phyloP scores from a whole-genome alignment of 2,329 filamentous ascomycete species.

The Fusarium buxicola region DNA sequence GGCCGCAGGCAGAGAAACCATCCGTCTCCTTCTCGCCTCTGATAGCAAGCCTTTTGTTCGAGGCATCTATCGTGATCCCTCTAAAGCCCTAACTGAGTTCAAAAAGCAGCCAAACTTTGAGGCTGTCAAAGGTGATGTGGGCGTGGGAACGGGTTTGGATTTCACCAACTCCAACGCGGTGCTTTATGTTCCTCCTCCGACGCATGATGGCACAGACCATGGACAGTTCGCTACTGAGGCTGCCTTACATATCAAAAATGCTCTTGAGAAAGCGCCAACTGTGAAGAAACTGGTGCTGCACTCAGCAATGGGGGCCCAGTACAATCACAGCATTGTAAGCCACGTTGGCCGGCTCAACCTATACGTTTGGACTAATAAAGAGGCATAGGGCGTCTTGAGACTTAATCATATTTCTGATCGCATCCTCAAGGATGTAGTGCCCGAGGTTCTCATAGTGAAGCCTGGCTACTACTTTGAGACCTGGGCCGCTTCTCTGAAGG shows the following conservation, averaged over 20 bases:
- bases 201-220: constrained; percentile 39
- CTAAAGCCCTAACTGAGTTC: constrained; percentile 47
- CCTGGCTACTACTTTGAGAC: constrained; percentile 38
- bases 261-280: constrained; percentile 21
- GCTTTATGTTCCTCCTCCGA: constrained; percentile 50
- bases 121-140: constrained; percentile 46
- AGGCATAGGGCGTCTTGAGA: constrained; percentile 40
- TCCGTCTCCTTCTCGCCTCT: constrained; percentile 42
- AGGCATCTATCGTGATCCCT: constrained; percentile 47
- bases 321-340: constrained; percentile 45
- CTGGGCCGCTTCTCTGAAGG: constrained; percentile 33
- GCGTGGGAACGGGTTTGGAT: constrained; percentile 37
- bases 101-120: constrained; percentile 41
- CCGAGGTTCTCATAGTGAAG: constrained; percentile 38
- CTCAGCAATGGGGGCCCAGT: constrained; percentile 47
- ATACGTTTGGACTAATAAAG: not conserved
- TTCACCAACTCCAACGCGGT: constrained; percentile 47
- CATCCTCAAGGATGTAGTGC: constrained; percentile 19
- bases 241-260: constrained; percentile 40
- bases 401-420: constrained; percentile 38
- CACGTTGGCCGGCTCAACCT: accelerated
- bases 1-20: constrained; percentile 43
- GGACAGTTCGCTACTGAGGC: constrained; percentile 39
- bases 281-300: constrained; percentile 38
- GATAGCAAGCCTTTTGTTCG: constrained; percentile 34